Evolutionary conservation across 1,139 yeast genomes (phyloP).

Genomic region (Nakaseomyces delphensis): DNA sequence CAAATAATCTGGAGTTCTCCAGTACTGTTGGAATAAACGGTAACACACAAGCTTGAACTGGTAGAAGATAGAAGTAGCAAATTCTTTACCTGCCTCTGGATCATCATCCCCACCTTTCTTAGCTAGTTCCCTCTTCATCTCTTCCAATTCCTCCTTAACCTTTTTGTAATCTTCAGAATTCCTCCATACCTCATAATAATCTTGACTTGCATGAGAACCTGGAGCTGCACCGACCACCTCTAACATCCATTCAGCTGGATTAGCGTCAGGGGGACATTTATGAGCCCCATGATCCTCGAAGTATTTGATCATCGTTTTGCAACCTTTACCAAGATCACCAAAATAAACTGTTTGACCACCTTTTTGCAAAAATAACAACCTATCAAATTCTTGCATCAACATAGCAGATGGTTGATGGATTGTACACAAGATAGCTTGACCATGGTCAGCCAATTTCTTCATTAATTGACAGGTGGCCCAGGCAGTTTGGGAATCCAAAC

Average conservation of each 20-base stretch:
- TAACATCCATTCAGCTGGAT: slow-evolving; percentile 81
- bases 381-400: slow-evolving; percentile 66
- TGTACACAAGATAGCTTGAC: slow-evolving; percentile 77
- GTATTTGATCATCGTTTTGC: slow-evolving; percentile 51
- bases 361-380: slow-evolving; percentile 57
- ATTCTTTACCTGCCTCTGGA: slow-evolving; percentile 24
- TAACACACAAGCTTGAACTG: slow-evolving; percentile 47
- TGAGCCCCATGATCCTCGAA: slow-evolving; percentile 66
- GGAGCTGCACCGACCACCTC: slow-evolving; percentile 78
- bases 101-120: slow-evolving; percentile 31
- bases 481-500: slow-evolving; percentile 86
- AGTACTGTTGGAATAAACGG: slow-evolving; percentile 49
- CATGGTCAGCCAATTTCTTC: slow-evolving; percentile 65
- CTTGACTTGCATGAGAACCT: slow-evolving; percentile 56
- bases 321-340: slow-evolving; percentile 67
- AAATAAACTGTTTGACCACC: slow-evolving; percentile 78
- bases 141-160: slow-evolving; percentile 36
- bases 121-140: slow-evolving; percentile 40
- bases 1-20: slow-evolving; percentile 55
- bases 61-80: slow-evolving; percentile 36
- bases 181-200: slow-evolving; percentile 60
- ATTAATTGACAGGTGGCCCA: slow-evolving; percentile 76
- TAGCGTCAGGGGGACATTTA: slow-evolving; percentile 54
- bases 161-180: slow-evolving; percentile 46
- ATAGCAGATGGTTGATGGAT: slow-evolving; percentile 81